Evolutionary conservation across 768 basidiomycete genomes (phyloP).

Genomic region (Xerocomus brunneocitrinus): DNA sequence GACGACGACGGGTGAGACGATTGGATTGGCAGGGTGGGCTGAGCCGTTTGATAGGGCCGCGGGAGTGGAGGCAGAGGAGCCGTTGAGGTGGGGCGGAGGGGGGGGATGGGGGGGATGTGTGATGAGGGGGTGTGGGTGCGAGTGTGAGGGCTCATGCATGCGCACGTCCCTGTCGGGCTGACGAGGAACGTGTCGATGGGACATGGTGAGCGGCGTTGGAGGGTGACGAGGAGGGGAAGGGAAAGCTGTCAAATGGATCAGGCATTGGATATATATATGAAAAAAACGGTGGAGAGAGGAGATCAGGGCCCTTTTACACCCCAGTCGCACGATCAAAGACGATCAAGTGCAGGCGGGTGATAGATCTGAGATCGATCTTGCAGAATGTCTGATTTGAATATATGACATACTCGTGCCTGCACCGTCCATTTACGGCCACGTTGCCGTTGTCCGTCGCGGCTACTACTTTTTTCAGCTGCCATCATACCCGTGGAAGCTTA

Average conservation of each 20-base stretch:
- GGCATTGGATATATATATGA: constrained; percentile 58
- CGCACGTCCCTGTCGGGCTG: constrained; percentile 58
- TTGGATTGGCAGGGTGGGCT: constrained; percentile 31
- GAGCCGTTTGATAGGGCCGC: constrained; percentile 41
- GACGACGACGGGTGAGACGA: constrained; percentile 48
- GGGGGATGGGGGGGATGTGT: constrained; percentile 38
- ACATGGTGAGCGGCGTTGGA: constrained; percentile 41
- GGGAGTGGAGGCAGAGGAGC: constrained; percentile 41
- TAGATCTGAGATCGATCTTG: constrained; percentile 43
- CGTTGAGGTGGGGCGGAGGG: constrained; percentile 50
- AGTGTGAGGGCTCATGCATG: constrained; percentile 46
- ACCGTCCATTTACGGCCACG: constrained; percentile 35
- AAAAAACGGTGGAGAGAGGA: constrained; percentile 35
- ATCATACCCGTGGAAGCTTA: constrained; percentile 31
- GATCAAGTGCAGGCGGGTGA: constrained; percentile 41
- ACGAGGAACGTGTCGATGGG: constrained; percentile 58
- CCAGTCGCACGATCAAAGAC: constrained; percentile 62
- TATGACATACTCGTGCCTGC: constrained; percentile 40
- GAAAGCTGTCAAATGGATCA: constrained; percentile 41
- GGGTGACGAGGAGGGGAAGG: constrained; percentile 41
- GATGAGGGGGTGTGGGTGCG: constrained; percentile 39
- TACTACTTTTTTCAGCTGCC: constrained; percentile 28
- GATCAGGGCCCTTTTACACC: constrained; percentile 39
- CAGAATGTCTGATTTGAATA: constrained; percentile 37
- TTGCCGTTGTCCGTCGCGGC: constrained; percentile 44